These are phyloP conservation scores for Penicillium sp. DNA, from an alignment of 2,329 filamentous ascomycete species.

Conservation along the genomic window DNA sequence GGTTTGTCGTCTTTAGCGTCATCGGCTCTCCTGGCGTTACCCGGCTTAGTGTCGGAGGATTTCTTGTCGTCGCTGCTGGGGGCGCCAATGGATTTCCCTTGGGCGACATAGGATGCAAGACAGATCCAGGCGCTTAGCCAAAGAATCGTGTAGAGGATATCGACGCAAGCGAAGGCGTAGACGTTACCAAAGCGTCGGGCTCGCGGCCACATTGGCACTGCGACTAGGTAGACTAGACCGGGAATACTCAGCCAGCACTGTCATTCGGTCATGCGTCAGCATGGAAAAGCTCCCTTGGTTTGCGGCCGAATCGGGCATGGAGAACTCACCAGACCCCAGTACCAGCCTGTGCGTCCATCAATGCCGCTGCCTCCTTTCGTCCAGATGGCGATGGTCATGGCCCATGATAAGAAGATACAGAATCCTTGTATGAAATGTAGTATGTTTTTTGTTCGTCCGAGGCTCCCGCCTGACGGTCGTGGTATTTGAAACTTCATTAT, in stretches of 20 bases:
- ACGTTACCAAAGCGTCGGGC: constrained; percentile 57
- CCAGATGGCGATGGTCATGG: constrained; percentile 56
- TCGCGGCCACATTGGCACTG: constrained; percentile 59
- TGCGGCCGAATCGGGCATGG: background rate
- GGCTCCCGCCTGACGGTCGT: constrained; percentile 38
- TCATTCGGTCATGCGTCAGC: background rate
- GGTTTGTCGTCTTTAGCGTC: constrained; percentile 24
- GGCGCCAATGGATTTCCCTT: constrained; percentile 51
- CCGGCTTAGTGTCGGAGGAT: constrained; percentile 37
- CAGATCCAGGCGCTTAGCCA: constrained; percentile 59
- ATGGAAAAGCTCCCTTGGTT: background rate
- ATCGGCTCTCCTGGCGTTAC: constrained; percentile 36
- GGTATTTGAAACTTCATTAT: constrained; percentile 30
- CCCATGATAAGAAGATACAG: constrained; percentile 57
- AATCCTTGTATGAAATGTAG: constrained; percentile 54
- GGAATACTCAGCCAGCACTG: constrained; percentile 60
- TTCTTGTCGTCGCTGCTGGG: constrained; percentile 23
- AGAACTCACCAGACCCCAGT: constrained; percentile 54
- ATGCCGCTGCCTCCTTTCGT: constrained; percentile 50
- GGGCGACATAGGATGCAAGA: constrained; percentile 54
- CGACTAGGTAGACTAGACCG: constrained; percentile 57
- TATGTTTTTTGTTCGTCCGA: constrained; percentile 55
- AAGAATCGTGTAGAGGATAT: constrained; percentile 52
- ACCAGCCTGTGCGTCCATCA: constrained; percentile 55
- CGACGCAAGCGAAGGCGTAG: constrained; percentile 57